Evolutionary conservation across 495 filamentous ascomycete species (phyloP).

Genomic region (Podospora tetraspora): DNA sequence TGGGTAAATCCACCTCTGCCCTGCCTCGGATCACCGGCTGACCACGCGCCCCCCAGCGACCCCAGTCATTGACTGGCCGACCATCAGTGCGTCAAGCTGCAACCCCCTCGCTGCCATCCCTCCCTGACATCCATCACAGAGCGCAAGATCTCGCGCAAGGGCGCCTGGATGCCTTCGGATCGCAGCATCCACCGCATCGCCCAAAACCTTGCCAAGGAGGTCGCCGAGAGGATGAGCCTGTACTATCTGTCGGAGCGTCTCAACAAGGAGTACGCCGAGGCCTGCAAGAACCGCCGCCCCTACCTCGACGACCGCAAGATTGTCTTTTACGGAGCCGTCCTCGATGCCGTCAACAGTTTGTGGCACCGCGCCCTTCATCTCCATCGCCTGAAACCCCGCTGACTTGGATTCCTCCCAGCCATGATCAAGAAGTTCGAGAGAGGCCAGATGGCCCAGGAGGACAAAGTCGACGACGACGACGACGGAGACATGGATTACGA

Average conservation of each 20-base stretch:
- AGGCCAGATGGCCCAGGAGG: not conserved
- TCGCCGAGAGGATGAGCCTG: not conserved
- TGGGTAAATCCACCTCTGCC: not conserved
- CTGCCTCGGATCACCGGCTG: not conserved
- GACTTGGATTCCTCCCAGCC: not conserved
- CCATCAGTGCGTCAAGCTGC: not conserved
- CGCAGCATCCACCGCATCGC: not conserved
- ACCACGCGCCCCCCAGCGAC: not conserved
- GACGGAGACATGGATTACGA: not conserved
- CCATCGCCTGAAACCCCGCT: not conserved
- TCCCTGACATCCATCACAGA: not conserved
- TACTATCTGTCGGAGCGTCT: not conserved
- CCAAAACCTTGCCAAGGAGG: not conserved
- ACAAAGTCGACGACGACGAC: not conserved
- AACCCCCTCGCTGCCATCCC: not conserved
- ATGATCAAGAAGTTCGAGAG: not conserved
- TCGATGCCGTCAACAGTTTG: not conserved
- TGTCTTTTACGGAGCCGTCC: not conserved
- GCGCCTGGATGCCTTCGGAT: not conserved
- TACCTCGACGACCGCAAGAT: not conserved
- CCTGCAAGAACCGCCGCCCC: not conserved
- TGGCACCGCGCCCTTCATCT: not conserved
- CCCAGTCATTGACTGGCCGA: not conserved
- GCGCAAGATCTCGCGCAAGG: not conserved
- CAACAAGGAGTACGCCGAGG: not conserved